Evolutionary conservation across 306 rosid species (phyloP).

Genomic region (Dalbergia oliveri): DNA sequence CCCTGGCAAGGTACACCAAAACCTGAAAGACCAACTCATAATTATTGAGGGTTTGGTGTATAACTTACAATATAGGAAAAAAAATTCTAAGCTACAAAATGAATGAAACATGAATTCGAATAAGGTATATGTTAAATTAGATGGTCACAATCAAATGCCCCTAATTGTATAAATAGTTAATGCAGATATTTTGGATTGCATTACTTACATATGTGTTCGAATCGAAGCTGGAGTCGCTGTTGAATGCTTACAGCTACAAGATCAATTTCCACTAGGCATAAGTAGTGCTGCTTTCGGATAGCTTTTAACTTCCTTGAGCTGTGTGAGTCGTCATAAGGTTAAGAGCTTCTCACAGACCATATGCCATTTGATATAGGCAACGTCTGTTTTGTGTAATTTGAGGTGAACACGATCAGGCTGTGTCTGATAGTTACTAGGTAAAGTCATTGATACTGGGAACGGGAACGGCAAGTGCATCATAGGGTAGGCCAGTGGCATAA

Average conservation of each 20-base stretch:
- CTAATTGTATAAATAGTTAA: too few relatives aligned
- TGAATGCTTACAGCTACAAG: not conserved
- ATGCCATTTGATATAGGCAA: not conserved
- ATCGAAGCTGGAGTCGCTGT: constrained; percentile 22
- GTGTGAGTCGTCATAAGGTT: constrained; percentile 6
- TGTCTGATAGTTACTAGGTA: not conserved
- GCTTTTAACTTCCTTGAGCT: not conserved
- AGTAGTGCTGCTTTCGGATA: constrained; percentile 7
- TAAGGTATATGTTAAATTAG: too few relatives aligned
- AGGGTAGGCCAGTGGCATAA: too few relatives aligned
- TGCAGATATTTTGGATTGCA: not conserved
- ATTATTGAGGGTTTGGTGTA: not conserved
- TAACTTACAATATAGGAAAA: not conserved
- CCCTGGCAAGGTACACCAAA: not conserved
- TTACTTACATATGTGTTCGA: constrained; percentile 25
- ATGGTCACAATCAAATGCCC: too few relatives aligned
- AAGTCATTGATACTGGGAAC: too few relatives aligned
- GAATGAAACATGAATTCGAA: not conserved
- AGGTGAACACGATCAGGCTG: not conserved
- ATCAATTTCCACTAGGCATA: constrained; percentile 23
- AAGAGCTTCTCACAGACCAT: not conserved
- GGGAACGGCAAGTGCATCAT: too few relatives aligned
- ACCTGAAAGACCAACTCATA: not conserved
- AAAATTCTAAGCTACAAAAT: not conserved
- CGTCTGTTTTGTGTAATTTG: constrained; percentile 1